A percentile compares a stretch with the other conserved stretches of the same genome.
Conservation (phyloP, 2,329 filamentous ascomycete species). For the Penicillium psychrosexuale region DNA sequence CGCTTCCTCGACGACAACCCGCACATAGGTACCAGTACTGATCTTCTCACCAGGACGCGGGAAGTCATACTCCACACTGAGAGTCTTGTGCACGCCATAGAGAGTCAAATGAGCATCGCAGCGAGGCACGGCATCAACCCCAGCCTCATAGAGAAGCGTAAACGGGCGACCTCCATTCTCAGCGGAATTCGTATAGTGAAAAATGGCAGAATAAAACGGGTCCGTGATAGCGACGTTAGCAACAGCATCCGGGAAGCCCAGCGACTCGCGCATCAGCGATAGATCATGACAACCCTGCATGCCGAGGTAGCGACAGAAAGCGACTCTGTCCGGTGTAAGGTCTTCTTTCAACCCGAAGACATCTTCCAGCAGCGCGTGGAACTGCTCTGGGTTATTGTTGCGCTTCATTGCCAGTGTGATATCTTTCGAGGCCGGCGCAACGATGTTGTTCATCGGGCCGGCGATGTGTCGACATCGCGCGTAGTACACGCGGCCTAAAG, state of each 20-base stretch:
- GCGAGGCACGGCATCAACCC: conserved; percentile 51
- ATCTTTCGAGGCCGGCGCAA: neutral
- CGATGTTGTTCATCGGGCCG: conserved; percentile 44
- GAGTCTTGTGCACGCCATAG: conserved; percentile 53
- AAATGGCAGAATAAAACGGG: conserved; percentile 41
- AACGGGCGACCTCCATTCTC: conserved; percentile 37
- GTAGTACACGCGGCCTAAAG: conserved; percentile 54
- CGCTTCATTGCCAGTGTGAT: neutral
- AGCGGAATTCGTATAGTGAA: conserved; percentile 29
- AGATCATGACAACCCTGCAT: conserved; percentile 55
- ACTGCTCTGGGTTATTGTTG: conserved; percentile 1
- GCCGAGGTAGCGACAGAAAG: conserved; percentile 45
- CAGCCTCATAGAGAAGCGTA: conserved; percentile 56
- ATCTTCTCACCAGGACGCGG: conserved; percentile 41
- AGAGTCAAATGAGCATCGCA: conserved; percentile 43
- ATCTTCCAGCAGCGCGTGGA: conserved; percentile 25
- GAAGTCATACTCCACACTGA: conserved; percentile 55
- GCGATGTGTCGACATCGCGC: conserved; percentile 53
- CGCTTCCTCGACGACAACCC: conserved; percentile 40
- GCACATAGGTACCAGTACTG: conserved; percentile 55
- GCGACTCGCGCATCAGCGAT: conserved; percentile 52
- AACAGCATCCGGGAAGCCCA: conserved; percentile 51
- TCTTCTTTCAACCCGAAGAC: conserved; percentile 26
- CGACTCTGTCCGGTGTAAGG: conserved; percentile 28
- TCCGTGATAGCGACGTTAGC: conserved; percentile 45